Conservation (phyloP, 805 yeast genomes). For the Starmerella bacillaris region DNA sequence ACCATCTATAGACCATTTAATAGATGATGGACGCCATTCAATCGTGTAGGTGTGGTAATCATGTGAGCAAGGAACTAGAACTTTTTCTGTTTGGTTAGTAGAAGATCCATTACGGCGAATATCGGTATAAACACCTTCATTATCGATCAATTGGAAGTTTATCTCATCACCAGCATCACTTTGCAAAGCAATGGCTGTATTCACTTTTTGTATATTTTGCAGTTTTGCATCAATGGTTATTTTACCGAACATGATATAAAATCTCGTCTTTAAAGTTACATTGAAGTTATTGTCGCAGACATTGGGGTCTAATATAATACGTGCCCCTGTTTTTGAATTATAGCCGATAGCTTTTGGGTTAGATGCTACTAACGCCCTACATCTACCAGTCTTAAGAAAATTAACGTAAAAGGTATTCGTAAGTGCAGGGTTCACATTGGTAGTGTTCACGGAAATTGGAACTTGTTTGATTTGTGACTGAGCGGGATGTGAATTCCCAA, state of each 20-base stretch:
- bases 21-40: constrained; percentile 57
- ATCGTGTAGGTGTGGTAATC: constrained; percentile 60
- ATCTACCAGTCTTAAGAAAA: constrained; percentile 27
- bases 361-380: constrained; percentile 20
- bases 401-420: constrained; percentile 36
- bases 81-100: not conserved
- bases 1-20: constrained; percentile 64
- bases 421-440: constrained; percentile 47
- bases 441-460: no score
- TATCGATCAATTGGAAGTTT: constrained; percentile 75
- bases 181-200: constrained; percentile 66
- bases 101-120: constrained; percentile 60
- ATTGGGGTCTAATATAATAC: constrained; percentile 39
- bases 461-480: no score
- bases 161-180: constrained; percentile 78
- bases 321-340: constrained; percentile 39
- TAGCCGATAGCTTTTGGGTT: constrained; percentile 21
- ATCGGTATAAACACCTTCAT: constrained; percentile 48
- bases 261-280: constrained; percentile 30
- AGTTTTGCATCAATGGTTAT: constrained; percentile 56
- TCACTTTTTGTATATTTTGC: constrained; percentile 61
- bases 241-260: constrained; percentile 78
- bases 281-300: no score
- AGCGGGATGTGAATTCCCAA: no score
- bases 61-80: constrained; percentile 28